A percentile compares a stretch with the other conserved stretches of the same genome.
Evolutionary conservation across 805 yeast species (phyloP).

Genomic region (Wickerhamomyces bisporus): DNA sequence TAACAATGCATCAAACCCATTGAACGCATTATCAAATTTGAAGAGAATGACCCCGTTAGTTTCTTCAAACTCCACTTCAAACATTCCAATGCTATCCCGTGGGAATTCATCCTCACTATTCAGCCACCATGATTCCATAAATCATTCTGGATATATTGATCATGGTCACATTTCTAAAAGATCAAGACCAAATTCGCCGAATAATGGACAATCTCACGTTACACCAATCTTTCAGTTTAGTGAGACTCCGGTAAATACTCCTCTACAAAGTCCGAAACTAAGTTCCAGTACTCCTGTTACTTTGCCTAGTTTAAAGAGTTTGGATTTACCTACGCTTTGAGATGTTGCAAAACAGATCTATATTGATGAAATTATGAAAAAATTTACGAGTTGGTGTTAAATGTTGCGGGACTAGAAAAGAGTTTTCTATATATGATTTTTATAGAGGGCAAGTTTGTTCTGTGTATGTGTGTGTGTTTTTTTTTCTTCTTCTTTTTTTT

Average conservation of each 20-base stretch:
- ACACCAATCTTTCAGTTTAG: constrained; percentile 1
- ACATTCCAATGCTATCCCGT: constrained; percentile 14
- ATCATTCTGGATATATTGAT: constrained; percentile 17
- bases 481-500: no score
- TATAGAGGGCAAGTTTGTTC: no score
- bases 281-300: constrained; percentile 13
- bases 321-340: constrained; percentile 22
- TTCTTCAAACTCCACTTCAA: constrained; percentile 5
- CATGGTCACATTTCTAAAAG: constrained; percentile 31
- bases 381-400: no score
- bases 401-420: no score
- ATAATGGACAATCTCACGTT: not conserved
- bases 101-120: constrained; percentile 21
- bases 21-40: constrained; percentile 21
- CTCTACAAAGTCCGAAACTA: constrained; percentile 43
- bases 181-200: constrained; percentile 45
- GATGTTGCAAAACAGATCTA: no score
- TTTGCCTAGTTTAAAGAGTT: constrained; percentile 23
- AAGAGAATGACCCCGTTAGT: constrained; percentile 38
- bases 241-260: constrained; percentile 43
- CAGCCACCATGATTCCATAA: constrained; percentile 15
- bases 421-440: no score
- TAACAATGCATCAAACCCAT: constrained; percentile 6
- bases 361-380: no score
- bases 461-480: no score